Base-by-base conservation (phyloP, 2,329 filamentous ascomycete species). In the Aspergillus brasiliensis region DNA sequence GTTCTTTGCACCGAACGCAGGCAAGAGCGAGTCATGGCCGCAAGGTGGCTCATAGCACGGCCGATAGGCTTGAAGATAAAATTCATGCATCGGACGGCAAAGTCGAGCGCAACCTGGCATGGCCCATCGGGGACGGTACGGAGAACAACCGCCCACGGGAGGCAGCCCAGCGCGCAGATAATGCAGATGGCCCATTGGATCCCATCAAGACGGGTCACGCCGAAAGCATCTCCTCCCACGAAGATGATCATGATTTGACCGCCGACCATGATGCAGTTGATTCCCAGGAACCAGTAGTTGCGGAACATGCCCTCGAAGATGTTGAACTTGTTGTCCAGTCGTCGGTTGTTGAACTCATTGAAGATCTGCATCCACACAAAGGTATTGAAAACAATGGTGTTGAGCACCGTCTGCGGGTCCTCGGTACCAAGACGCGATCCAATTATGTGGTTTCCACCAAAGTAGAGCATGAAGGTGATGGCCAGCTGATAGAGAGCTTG, bases 341-440 rank as follows among this genome's bases (percentile, higher is more conserved):
- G 91, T 60, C 94, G 91, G 79, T 96, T 97, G 81, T 98, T 98
- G 85, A 96, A 91, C 73, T 96, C 90, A 78, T 98, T 98, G 82
- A 98, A 98, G 69, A 98, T 96, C 70, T 98, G 94, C 93, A 98
- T 97, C 94, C 94, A 98, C 56, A 97, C 94, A 73, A 98, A 98
- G 0, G 92, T 95, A 81, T 98, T 98, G 84, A 98, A 98, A 7
- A 98, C 91, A 51, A 98, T 83, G 2, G 92, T 96, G 58, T 87
- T 82, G 61, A 96, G 82, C 68, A 90, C 82, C 13, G 66, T 70
- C 5, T 73, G 64, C 37, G 77, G 72, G 7, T 84, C 73, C 34
- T 79, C 69, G 28, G 82, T 77, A 3, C 77, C 73, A 28, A 79
- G 79, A 13, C 83, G 73, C 66, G 88, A 86, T 8, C 80, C 80